Evolutionary conservation across 495 filamentous ascomycete genomes (phyloP).

Genomic region (Talaromyces nanjingensis): DNA sequence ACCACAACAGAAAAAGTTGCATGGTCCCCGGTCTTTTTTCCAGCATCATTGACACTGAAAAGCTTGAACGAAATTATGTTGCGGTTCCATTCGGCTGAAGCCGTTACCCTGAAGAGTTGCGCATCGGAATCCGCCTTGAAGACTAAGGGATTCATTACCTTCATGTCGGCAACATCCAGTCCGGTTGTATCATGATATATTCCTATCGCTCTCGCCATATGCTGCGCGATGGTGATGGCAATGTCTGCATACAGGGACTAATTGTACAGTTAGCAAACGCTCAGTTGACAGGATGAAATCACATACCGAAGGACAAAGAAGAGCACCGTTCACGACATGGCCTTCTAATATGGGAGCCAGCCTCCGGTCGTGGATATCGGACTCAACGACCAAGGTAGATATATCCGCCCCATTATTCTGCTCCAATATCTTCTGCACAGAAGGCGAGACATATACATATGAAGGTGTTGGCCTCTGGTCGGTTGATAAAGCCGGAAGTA

Average conservation of each 20-base stretch:
- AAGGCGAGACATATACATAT: constrained; percentile 33
- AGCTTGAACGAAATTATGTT: neutral
- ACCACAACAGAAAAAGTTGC: neutral
- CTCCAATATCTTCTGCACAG: constrained; percentile 57
- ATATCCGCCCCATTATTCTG: constrained; percentile 47
- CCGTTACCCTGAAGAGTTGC: neutral
- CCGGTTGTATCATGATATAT: neutral
- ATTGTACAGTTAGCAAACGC: constrained; percentile 59
- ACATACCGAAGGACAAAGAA: constrained; percentile 53
- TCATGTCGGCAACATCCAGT: neutral
- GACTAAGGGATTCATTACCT: neutral
- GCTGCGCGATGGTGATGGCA: constrained; percentile 41
- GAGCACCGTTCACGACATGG: constrained; percentile 61
- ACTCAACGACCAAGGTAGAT: constrained; percentile 54
- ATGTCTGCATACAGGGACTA: constrained; percentile 45
- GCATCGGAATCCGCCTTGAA: neutral
- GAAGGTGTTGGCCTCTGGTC: constrained; percentile 21
- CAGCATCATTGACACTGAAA: neutral
- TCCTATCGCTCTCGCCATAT: constrained; percentile 20
- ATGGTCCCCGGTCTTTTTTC: neutral
- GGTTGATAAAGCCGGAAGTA: constrained; percentile 16
- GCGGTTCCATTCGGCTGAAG: neutral
- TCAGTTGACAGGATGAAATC: constrained; percentile 68
- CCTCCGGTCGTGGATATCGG: constrained; percentile 54
- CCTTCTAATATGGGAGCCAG: constrained; percentile 56